Evolutionary conservation across 371 early-diverging fungal genomes (phyloP), one percentile per base, ranked within the genome.

Genomic region (Syncephalastrum monosporum): DNA sequence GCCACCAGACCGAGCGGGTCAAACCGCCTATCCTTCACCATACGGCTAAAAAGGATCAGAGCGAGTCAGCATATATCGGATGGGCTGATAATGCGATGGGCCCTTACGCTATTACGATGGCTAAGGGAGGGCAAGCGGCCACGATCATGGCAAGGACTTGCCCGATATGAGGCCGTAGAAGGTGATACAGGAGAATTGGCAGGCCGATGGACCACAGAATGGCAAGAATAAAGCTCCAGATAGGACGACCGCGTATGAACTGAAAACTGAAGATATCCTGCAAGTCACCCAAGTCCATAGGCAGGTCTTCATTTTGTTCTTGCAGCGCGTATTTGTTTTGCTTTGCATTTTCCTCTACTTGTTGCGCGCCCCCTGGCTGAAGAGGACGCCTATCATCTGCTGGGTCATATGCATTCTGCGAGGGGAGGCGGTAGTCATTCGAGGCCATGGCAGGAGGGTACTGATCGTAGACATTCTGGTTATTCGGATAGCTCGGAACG

Each of bases 141-240:
- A 69, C 60, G 6, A 73, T 64, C 74, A 73, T 73, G 6, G 70
- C 69, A n/a, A 67, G 42, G 3, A 73, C 67, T 61, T 73, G 74
- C 6, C 70, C 70, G 13, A 73, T 41, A 27, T 53, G 55, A 7
- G 69, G 70, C 27, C 57, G 52, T 24, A 73, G 47, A 19, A 73
- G 43, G 21, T 69, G 63, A 44, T 64, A 73, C 15, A 73, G 17
- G 15, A 73, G 46, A 25, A 73, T 69, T 17, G 74, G 74, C n/a
- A 73, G 25, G 3, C 74, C 74, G 29, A 73, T 69, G 24, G 64
- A 67, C 74, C 74, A 73, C 7, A 73, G 46, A 21, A 73, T 63
- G 10, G 74, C 74, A 6, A 73, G 55, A 19, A 73, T 55, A 33
- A 73, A 64, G 54, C 69, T 73, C 33, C 60, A 42, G 6, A 73